Base-by-base conservation (phyloP, 2,329 filamentous ascomycete species). In the Penicillium sp. region DNA sequence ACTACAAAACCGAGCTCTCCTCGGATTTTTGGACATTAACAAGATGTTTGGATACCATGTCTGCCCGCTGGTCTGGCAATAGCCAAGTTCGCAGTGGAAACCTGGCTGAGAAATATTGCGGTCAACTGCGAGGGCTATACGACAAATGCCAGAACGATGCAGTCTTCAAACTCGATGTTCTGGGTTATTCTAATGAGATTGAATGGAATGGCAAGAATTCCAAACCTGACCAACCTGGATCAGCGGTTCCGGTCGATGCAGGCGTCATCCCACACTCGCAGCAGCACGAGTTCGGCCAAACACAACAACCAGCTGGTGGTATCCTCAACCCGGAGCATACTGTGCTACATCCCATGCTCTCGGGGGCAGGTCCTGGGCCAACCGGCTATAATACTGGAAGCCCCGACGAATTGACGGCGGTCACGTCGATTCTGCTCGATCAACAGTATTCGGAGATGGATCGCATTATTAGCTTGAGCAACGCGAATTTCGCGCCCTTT, bases 401-500 rank as follows among this genome's bases (percentile, higher is more conserved):
- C 23, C 52, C 56, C 17, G 69, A 70, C 49, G 67, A 73, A 17
- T 47, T 71, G n/a, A 64, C 64, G 13, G 59, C 64, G n/a, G 67
- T 71, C 19, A 68, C 71, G 13, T 64, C 64, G 19, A 65, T 68
- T 19, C 63, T 72, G 58, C 52, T 68, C 30, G 69, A 66, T 38
- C 71, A 71, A 19, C 69, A 72, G 58, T 73, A 66, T 26, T 62
- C 66, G 8, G 71, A 70, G 31, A 65, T 71, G 64, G 71, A 73
- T 59, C 69, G 71, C 15, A 67, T 73, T 5, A 72, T 73, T 61
- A 73, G 56, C 61, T 56, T 62, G 29, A 58, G 55, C 44, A 58
- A 65, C 47, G 63, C 56, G 38, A 58, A 60, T 23, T 64, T 64
- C 56, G 58, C 60, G 31, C 41, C 63, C 1, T 56, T 60, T 56